phyloP scores from a whole-genome alignment of 1,284 basidiomycete genomes.

The Microbotryum lychnidis-dioicae region DNA sequence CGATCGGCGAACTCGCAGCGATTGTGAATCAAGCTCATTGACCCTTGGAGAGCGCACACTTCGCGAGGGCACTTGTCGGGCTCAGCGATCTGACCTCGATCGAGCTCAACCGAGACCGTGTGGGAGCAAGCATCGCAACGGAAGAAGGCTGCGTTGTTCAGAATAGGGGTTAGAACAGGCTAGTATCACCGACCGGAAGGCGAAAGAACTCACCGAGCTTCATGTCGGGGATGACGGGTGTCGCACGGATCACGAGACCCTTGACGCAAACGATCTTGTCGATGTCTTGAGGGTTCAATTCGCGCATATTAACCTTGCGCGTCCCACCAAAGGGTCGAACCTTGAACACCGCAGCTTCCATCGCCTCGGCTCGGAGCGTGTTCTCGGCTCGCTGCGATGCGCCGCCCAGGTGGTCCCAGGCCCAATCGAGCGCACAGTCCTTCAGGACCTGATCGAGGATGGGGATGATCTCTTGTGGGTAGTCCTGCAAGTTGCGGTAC shows the following conservation, averaged over 20 bases:
- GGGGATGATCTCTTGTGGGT: constrained; percentile 93
- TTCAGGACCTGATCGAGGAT: constrained; percentile 94
- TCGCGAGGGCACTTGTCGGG: constrained; percentile 85
- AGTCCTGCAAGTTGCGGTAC: constrained; percentile 57
- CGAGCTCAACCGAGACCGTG: constrained; percentile 89
- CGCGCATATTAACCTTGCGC: constrained; percentile 73
- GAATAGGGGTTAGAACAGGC: background rate
- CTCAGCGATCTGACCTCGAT: constrained; percentile 90
- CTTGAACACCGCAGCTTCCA: constrained; percentile 76
- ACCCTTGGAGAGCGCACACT: constrained; percentile 74
- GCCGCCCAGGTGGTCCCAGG: constrained; percentile 25
- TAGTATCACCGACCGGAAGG: background rate
- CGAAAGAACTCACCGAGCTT: constrained; percentile 48
- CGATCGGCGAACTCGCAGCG: constrained; percentile 92
- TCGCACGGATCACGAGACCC: constrained; percentile 93
- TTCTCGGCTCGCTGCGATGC: constrained; percentile 21
- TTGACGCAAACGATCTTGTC: constrained; percentile 94
- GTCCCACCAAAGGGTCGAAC: constrained; percentile 80
- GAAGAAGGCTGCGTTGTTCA: constrained; percentile 68
- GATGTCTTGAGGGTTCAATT: constrained; percentile 83
- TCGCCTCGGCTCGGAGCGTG: constrained; percentile 47
- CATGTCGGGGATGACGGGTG: constrained; percentile 98
- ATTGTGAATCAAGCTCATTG: constrained; percentile 93
- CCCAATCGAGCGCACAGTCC: constrained; percentile 46
- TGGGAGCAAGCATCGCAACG: constrained; percentile 93